A percentile compares a stretch with the other conserved stretches of the same genome.
Conservation (phyloP, 345 rosid species). For the Lepidium sativum region DNA sequence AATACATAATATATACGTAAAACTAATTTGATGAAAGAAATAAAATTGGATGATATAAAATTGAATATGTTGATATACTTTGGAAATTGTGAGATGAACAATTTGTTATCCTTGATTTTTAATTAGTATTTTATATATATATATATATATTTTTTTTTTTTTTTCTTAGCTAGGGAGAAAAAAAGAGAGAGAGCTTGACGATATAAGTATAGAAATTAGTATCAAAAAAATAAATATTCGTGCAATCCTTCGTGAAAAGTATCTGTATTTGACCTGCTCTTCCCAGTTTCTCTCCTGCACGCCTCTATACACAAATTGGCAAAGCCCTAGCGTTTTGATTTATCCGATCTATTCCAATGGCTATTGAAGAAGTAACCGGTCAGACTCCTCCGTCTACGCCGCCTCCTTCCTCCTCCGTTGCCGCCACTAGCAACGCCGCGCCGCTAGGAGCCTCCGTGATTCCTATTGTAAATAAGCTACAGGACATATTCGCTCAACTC, state of each 20-base stretch:
- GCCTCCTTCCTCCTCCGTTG: constrained; percentile 24
- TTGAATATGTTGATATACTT: not conserved
- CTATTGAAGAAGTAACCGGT: constrained; percentile 4
- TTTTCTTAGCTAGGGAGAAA: too few species aligned
- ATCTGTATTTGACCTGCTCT: constrained; percentile 9
- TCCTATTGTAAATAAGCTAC: constrained; percentile 89
- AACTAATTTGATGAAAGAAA: not conserved
- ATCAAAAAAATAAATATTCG: not conserved
- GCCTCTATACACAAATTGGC: not conserved
- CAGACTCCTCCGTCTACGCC: constrained; percentile 11
- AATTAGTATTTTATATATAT: too few species aligned
- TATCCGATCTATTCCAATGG: constrained; percentile 19
- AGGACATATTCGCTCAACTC: constrained; percentile 90
- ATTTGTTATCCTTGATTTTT: too few species aligned
- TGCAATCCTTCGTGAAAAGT: not conserved
- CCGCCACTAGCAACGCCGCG: constrained; percentile 12
- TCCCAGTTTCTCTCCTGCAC: not conserved
- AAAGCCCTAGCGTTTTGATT: constrained; percentile 3
- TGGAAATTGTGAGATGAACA: not conserved
- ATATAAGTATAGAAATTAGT: not conserved
- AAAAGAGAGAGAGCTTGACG: not conserved
- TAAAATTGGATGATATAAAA: too few species aligned
- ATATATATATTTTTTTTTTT: too few species aligned
- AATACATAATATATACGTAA: not conserved
- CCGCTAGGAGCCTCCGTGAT: constrained; percentile 87